Percentiles rank a stretch among this genome's conserved stretches.
Evolutionary conservation across 2,329 filamentous ascomycete genomes (phyloP).

Genomic region (Fusarium multiceps): DNA sequence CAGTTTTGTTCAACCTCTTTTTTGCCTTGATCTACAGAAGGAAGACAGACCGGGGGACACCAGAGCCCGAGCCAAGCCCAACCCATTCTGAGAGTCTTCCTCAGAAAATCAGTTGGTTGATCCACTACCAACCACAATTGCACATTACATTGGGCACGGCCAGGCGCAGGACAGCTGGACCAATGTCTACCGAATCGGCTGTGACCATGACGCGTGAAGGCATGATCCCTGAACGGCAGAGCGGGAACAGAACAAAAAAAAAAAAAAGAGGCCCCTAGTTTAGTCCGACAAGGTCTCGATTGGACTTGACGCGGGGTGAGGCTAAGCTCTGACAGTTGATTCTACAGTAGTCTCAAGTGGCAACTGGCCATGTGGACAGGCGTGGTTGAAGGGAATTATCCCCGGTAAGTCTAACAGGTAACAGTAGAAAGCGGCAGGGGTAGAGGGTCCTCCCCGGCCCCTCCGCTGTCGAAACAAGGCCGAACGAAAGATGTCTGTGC

Average conservation of each 20-base stretch:
- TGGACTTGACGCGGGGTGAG: conserved; percentile 23
- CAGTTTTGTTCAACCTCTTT: conserved; percentile 28
- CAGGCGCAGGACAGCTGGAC: conserved; percentile 29
- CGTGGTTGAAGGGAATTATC: conserved; percentile 34
- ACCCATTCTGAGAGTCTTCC: conserved; percentile 34
- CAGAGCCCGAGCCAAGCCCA: conserved; percentile 42
- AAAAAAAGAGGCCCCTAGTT: conserved; percentile 18
- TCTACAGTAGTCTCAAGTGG: conserved; percentile 13
- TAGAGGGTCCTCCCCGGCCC: conserved; percentile 2
- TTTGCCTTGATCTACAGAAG: conserved; percentile 14
- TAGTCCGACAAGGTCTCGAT: conserved; percentile 18
- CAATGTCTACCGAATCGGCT: conserved; percentile 18
- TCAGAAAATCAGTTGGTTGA: conserved; percentile 30
- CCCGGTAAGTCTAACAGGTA: conserved; percentile 6
- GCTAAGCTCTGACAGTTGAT: conserved; percentile 11
- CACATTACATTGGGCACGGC: conserved; percentile 39
- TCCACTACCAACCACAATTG: conserved; percentile 35
- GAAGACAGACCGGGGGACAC: conserved; percentile 18
- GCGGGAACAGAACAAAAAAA: conserved; percentile 11
- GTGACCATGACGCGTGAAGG: conserved; percentile 34
- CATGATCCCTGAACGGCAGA: conserved; percentile 21
- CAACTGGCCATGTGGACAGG: conserved; percentile 38
- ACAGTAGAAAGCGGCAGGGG: conserved; percentile 15
- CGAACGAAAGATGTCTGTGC: conserved; percentile 15
- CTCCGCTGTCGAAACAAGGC: conserved; percentile 36